Evolutionary conservation across 1,284 basidiomycete genomes (phyloP), one percentile per base, ranked within the genome.

Genomic region (Meira miltonrushii): DNA sequence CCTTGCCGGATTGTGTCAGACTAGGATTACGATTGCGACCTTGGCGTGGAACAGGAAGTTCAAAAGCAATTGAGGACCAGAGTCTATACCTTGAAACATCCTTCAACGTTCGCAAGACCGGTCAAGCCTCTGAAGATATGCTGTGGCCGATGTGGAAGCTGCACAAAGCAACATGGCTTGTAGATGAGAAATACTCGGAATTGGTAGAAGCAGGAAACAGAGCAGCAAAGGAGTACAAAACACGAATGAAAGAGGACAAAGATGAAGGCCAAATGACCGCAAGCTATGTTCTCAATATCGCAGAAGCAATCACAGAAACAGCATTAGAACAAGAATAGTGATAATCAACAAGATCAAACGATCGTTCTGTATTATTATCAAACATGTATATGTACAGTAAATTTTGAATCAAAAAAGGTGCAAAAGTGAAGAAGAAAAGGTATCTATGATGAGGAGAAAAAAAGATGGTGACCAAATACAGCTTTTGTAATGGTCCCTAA

Each of bases 31-130:
- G 10, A 8, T 39, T 54, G 10, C 33, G 40, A 13, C 53, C 53
- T 9, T 46, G 38, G 53, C 53, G 38, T n/a, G 53, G 53, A 23
- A 28, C 37, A 11, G 0, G 59, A 57, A 51, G 55, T 61, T 17
- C 57, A 58, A 10, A 63, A 64, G 43, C 39, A 23, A n/a, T 60
- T 58, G 0, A 49, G 49, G 1, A 2, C 13, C 65, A 15, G 25
- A 61, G 38, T 38, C 43, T 23, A 39, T 60, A 1, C 58, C 56
- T 48, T 13, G 23, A 48, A 13, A 23, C 23, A 12, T 13, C n/a
- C 5, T 48, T 48, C 21, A 23, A 13, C 13, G 12, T 48, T 23
- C 17, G 46, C 5, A 33, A 33, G 28, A 33, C 28, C 28, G 8
- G 3, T 8, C 28, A 33, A 33, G 8, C 28, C 28, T 33, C 28